Evolutionary conservation across 140 eudicot species (phyloP).

Genomic region (Ambrosia hybrid): DNA sequence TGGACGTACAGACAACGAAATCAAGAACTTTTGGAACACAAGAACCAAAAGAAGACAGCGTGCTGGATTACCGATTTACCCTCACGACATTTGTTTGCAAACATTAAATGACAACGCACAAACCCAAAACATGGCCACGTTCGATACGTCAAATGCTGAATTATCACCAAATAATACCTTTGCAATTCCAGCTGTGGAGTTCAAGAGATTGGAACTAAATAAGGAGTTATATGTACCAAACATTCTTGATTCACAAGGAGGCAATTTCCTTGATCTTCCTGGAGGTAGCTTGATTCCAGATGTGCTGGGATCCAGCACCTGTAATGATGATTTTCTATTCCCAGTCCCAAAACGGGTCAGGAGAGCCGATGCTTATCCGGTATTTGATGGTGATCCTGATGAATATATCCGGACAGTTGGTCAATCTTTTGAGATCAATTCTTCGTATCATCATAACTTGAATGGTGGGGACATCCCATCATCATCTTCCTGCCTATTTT

Average conservation of each 20-base stretch:
- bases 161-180: slow-evolving; percentile 37
- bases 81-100: slow-evolving; percentile 55
- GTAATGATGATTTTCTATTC: slow-evolving; percentile 26
- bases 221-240: slow-evolving; percentile 36
- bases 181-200: slow-evolving; percentile 52
- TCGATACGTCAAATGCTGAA: slow-evolving; percentile 45
- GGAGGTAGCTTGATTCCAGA: slow-evolving; percentile 33
- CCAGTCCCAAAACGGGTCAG: slow-evolving; percentile 44
- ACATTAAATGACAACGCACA: slow-evolving; percentile 38
- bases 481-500: too few species aligned
- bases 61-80: slow-evolving; percentile 71
- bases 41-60: slow-evolving; percentile 73
- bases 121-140: slow-evolving; percentile 40
- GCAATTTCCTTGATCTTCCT: slow-evolving; percentile 45
- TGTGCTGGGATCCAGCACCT: slow-evolving; percentile 27
- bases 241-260: slow-evolving; percentile 37
- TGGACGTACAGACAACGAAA: slow-evolving; percentile 75
- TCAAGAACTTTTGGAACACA: slow-evolving; percentile 71
- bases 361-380: slow-evolving; percentile 35
- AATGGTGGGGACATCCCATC: background rate
- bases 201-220: slow-evolving; percentile 40
- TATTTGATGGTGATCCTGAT: slow-evolving; percentile 30
- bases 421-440: slow-evolving; percentile 12
- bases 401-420: slow-evolving; percentile 23
- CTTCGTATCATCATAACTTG: slow-evolving; percentile 19